These are phyloP conservation scores for Kodamaea derodonti DNA, from an alignment of 1,139 yeast genomes.

Conservation along the genomic window DNA sequence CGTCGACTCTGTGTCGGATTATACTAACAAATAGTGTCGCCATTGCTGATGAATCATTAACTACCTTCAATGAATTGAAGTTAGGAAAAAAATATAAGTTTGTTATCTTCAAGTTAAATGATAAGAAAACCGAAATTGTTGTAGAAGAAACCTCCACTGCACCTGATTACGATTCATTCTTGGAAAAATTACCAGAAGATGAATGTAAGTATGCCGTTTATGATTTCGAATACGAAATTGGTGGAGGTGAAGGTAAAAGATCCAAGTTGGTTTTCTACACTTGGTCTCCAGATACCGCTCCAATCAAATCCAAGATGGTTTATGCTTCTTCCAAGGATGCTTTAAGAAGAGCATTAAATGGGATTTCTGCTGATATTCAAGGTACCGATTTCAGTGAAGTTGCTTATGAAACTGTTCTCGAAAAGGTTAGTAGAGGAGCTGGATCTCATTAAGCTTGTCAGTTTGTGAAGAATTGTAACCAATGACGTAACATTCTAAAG, in stretches of 20 bases:
- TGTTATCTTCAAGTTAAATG: conserved; percentile 76
- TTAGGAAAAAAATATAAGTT: conserved; percentile 88
- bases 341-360: conserved; percentile 93
- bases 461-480: too few relatives aligned
- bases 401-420: conserved; percentile 87
- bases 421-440: conserved; percentile 82
- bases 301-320: conserved; percentile 93
- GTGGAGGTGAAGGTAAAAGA: conserved; percentile 92
- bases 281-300: conserved; percentile 98
- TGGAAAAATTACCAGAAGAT: conserved; percentile 87
- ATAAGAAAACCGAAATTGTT: conserved; percentile 81
- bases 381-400: conserved; percentile 98
- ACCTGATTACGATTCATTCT: conserved; percentile 73
- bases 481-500: too few relatives aligned
- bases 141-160: conserved; percentile 82
- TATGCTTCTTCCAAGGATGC: conserved; percentile 98
- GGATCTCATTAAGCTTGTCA: conserved; percentile 34
- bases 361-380: conserved; percentile 90
- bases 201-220: conserved; percentile 96
- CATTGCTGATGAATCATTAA: conserved; percentile 90
- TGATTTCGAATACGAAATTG: conserved; percentile 91
- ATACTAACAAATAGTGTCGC: conserved; percentile 62
- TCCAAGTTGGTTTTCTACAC: conserved; percentile 89
- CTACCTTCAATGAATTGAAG: conserved; percentile 93
- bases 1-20: too few relatives aligned